A percentile compares a stretch with the other conserved stretches of the same genome.
These are phyloP conservation scores for Glycine latifolia DNA, from an alignment of 306 rosid genomes.

Conservation along the genomic window DNA sequence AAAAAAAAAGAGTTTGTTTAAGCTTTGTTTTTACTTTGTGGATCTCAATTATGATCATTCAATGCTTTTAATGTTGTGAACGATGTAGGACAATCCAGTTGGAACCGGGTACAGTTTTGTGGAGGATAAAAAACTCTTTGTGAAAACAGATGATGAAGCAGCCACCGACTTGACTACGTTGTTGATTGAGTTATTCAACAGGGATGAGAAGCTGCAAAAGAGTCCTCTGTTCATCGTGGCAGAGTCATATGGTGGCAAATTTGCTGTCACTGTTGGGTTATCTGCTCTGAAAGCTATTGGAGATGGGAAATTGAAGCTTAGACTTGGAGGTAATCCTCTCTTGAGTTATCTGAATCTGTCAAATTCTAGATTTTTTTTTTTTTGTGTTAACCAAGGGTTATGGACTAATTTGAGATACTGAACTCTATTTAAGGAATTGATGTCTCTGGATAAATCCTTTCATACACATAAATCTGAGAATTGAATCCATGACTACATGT, in stretches of 20 bases:
- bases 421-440: not conserved
- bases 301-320: constrained; percentile 62
- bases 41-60: not conserved
- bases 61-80: not conserved
- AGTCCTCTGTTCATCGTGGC: constrained; percentile 83
- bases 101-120: constrained; percentile 93
- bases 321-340: constrained; percentile 65
- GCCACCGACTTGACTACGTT: constrained; percentile 77
- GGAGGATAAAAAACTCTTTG: constrained; percentile 63
- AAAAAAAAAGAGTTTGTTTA: not conserved
- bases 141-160: constrained; percentile 80
- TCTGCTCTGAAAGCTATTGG: constrained; percentile 69
- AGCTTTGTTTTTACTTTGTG: constrained; percentile 17
- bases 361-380: constrained; percentile 16
- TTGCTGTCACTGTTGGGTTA: constrained; percentile 78
- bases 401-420: not conserved
- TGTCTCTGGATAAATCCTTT: not conserved
- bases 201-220: constrained; percentile 64
- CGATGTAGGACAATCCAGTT: constrained; percentile 84
- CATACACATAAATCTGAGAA: not conserved
- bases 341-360: too few species aligned
- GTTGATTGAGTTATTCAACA: constrained; percentile 64
- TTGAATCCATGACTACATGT: too few species aligned
- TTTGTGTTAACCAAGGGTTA: not conserved
- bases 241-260: constrained; percentile 95